Base-by-base conservation (phyloP, 768 basidiomycete genomes). In the Dictyophora rubrovolvata region DNA sequence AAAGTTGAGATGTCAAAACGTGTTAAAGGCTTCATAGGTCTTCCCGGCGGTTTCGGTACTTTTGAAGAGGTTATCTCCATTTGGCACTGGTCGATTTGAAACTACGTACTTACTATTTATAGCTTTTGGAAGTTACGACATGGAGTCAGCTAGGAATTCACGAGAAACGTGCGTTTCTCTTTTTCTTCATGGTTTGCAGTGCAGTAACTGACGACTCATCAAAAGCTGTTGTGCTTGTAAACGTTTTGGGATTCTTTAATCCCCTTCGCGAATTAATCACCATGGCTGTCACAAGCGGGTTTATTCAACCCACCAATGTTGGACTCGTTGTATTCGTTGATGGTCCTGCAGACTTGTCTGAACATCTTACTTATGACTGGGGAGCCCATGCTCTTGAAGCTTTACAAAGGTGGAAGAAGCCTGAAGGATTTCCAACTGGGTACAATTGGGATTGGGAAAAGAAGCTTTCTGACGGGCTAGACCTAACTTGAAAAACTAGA, bases 1-100 rank as follows among this genome's bases (percentile, higher is more conserved):
- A 97, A 97, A 67, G 77, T 87, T 9, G 84, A 88, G 68, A 96
- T 98, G 93, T 93, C 94, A 0, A 80, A 80, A 63, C 75, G 87
- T 9, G 82, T 81, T 0, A 77, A 79, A 17, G 93, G 84, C 0
- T 99, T 99, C 65, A 74, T 97, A 51, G 90, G 85, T 11, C 74
- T 99, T 18, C 94, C 95, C 1, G 95, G 95, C 18, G 95, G 95
- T 0, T 96, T 84, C 67, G 95, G 95, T 10, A 97, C 94, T 0
- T 90, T 92, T 63, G 96, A 99, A 72, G 95, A 97, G 79, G 89
- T 86, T 7, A 42, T 12, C n/a, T 42, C 12, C 4, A 4, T 42
- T 42, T 42, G 33, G 61, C 42, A 14, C 10, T 42, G 69, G 21
- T 14, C 9, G 33, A n/a, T 9, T 16, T 2, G 18, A 17, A 59